phyloP scores from a whole-genome alignment of 2,329 filamentous ascomycete species.

The Beauveria sp. region DNA sequence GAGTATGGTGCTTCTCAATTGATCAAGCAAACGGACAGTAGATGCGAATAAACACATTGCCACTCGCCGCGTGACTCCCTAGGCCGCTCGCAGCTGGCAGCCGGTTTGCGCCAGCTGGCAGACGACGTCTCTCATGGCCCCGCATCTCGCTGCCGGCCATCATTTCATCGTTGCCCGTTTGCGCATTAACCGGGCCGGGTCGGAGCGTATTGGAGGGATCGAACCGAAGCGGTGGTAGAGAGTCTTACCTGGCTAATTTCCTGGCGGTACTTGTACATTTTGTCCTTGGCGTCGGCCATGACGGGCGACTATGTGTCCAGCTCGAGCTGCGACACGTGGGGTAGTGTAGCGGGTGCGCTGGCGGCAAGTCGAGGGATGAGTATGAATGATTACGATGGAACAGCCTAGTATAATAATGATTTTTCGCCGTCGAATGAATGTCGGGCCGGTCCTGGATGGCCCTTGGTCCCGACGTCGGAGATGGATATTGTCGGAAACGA shows the following conservation, averaged over 20 bases:
- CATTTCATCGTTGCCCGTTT: background rate
- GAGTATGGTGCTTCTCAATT: background rate
- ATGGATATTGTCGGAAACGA: background rate
- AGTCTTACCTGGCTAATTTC: conserved; percentile 88
- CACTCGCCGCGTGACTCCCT: background rate
- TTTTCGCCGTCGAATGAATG: background rate
- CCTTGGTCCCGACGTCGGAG: background rate
- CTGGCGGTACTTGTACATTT: conserved; percentile 78
- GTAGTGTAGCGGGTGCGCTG: background rate
- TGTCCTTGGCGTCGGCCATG: conserved; percentile 57
- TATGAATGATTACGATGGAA: background rate
- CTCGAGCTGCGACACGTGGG: background rate
- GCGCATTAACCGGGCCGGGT: background rate
- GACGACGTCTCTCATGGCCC: background rate
- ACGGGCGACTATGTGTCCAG: conserved; percentile 20
- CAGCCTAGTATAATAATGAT: background rate
- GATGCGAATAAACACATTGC: background rate
- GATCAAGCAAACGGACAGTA: background rate
- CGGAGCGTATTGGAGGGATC: background rate
- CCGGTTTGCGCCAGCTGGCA: conserved; percentile 8
- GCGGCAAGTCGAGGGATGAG: too few species aligned
- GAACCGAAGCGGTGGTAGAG: background rate
- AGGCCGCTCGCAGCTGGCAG: background rate
- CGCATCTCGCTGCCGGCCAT: background rate
- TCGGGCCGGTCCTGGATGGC: background rate